Base-by-base conservation (phyloP, 768 basidiomycete genomes). In the Mycena floridula region DNA sequence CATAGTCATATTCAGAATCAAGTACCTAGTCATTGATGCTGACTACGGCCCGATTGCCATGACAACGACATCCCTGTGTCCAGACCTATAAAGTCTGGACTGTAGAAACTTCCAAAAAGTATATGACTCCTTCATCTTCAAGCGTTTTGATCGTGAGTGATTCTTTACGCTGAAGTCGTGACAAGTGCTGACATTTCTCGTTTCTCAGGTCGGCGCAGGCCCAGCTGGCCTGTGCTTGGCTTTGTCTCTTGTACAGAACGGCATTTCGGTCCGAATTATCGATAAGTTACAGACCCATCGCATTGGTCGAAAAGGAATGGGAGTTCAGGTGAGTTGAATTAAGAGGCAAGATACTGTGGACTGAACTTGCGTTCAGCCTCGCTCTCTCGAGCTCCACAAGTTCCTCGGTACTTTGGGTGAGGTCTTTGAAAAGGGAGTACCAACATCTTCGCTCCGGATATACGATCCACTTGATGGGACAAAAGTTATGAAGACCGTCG, bases 241-340 rank as follows among this genome's bases (percentile, higher is more conserved):
- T 2, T 49, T 65, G 9, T 42, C 54, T 1, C 58, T 69, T 4
- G 48, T 56, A 0, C 48, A 54, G 12, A 61, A 60, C 23, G 60
- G 58, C 5, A 47, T 69, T 9, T 51, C 54, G 25, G 61, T 67
- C 18, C 63, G 64, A 13, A 60, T 68, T 44, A 52, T 65, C 42
- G 61, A 65, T 46, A 61, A 60, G 30, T 44, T 44, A 27, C 27
- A 44, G 0, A 43, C 40, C 0, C 54, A 53, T 40, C 54, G 55
- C 11, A 39, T 43, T 3, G 58, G 60, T 8, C 49, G 51, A 4
- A 54, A 62, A 7, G 66, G 60, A 0, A n/a, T 53, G 15, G 61
- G 56, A 7, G 40, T 62, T 22, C 48, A 49, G 42, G 65, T 66
- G n/a, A n/a, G n/a, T 13, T 11, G n/a, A 4, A 8, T 11, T 22